These are phyloP conservation scores for Tetrapyrgos nigripes DNA, from an alignment of 1,284 basidiomycete genomes.

Conservation along the genomic window DNA sequence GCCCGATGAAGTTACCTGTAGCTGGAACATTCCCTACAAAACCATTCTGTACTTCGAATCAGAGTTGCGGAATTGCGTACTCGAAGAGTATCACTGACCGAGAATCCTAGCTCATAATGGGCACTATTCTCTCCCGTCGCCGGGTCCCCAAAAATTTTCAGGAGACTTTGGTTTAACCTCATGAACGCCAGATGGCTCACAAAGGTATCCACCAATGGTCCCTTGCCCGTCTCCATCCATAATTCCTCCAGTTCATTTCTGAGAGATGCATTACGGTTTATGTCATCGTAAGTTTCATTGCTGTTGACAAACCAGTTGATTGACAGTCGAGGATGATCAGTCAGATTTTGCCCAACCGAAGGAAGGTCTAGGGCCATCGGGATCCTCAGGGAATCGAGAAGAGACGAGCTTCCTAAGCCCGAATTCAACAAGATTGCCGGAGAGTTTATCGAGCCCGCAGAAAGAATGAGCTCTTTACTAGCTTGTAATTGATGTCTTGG, in stretches of 20 bases:
- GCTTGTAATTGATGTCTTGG: slow-evolving; percentile 20
- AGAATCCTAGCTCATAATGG: slow-evolving; percentile 19
- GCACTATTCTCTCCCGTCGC: slow-evolving; percentile 12
- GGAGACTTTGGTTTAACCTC: slow-evolving; percentile 7
- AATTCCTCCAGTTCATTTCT: slow-evolving; percentile 14
- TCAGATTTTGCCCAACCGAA: slow-evolving; percentile 40
- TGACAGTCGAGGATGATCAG: slow-evolving; percentile 39
- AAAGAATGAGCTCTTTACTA: slow-evolving; percentile 30
- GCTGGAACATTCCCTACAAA: slow-evolving; percentile 5
- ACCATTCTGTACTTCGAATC: slow-evolving; percentile 9
- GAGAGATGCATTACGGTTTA: slow-evolving; percentile 27
- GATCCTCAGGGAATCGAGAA: slow-evolving; percentile 34
- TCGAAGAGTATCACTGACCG: slow-evolving; percentile 12
- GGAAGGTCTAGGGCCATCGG: slow-evolving; percentile 29
- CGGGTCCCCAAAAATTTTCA: slow-evolving; percentile 13
- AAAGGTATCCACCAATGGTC: slow-evolving; percentile 21
- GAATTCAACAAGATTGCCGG: slow-evolving; percentile 40
- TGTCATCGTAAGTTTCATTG: slow-evolving; percentile 27
- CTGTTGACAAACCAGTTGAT: slow-evolving; percentile 29
- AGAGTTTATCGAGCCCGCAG: slow-evolving; percentile 29
- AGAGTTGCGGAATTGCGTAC: neutral
- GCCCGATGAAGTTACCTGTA: slow-evolving; percentile 15
- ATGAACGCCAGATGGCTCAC: slow-evolving; percentile 18
- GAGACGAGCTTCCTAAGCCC: slow-evolving; percentile 35
- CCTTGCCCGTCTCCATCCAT: slow-evolving; percentile 21